Evolutionary conservation across 2,329 filamentous ascomycete genomes (phyloP), one percentile per base, ranked within the genome.

Genomic region (Plenodomus tracheiphilus): DNA sequence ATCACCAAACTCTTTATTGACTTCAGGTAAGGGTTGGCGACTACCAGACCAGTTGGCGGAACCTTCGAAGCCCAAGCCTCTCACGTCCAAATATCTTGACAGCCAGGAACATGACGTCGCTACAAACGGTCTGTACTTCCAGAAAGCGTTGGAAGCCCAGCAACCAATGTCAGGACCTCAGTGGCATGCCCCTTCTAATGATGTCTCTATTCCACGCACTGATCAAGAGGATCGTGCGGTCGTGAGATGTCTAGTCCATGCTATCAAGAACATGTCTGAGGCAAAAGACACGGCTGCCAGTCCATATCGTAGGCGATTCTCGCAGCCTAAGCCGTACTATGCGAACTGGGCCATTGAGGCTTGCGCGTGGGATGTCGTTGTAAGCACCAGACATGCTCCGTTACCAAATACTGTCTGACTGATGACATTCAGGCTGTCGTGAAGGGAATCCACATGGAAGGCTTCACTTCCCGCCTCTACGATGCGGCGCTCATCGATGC

Each of bases 231-330:
- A 54, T 10, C 49, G 38, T 4, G 11, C 18, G 11, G 16, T 53
- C 15, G 40, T 39, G 7, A 28, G 21, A 10, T 28, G 39, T 21
- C 21, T 57, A 2, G 16, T 51, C 1, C n/a, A 36, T n/a, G 48
- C 54, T 20, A 50, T 55, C 25, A 50, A 50, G 20, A 46, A 55
- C n/a, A 43, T 51, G 22, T 18, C 17, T 2, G 15, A 18, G 4
- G 46, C 49, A 2, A 47, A 41, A 16, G 51, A 55, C n/a, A 48
- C 48, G 4, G 9, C 19, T 4, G 22, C 20, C 7, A 55, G 47
- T 40, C 46, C 48, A 16, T 53, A 57, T 18, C 54, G 46, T 38
- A 57, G 48, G 46, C 51, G 54, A 28, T 30, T 57, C 17, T 50
- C 46, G n/a, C 46, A 42, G 15, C 46, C 42, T 4, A 32, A 37